Evolutionary conservation across 257 asterid genomes (phyloP).

Genomic region (Nicotiana obtusifolia): DNA sequence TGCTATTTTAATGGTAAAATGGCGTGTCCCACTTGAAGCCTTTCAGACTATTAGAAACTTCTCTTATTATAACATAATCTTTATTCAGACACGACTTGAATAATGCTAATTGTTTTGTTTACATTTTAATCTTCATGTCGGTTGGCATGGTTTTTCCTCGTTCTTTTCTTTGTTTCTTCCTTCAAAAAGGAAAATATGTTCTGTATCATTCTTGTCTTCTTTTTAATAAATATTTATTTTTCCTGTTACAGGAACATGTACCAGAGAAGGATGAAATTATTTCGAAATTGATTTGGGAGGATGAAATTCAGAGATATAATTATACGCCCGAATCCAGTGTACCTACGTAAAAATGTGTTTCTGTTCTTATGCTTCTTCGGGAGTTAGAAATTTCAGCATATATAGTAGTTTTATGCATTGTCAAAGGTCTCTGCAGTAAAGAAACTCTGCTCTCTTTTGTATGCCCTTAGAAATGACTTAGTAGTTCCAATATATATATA

Average conservation of each 20-base stretch:
- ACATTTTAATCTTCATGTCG: not conserved
- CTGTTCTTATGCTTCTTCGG: not conserved
- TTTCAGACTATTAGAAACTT: not conserved
- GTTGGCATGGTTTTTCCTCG: no score
- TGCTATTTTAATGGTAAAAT: not conserved
- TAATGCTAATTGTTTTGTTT: not conserved
- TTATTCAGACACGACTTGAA: no score
- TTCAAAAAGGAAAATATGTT: not conserved
- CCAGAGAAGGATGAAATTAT: slow-evolving; percentile 68
- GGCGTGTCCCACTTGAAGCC: not conserved
- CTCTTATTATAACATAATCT: not conserved
- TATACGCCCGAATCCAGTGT: slow-evolving; percentile 40
- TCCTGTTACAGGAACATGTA: slow-evolving; percentile 49
- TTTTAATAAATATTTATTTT: not conserved
- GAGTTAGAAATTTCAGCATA: not conserved
- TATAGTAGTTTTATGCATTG: not conserved
- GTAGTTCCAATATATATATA: no score
- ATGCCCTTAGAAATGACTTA: no score
- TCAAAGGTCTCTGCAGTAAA: no score
- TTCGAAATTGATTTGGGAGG: slow-evolving; percentile 64
- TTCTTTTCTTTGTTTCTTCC: not conserved
- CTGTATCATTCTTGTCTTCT: not conserved
- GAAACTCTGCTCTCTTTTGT: no score
- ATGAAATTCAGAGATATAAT: slow-evolving; percentile 12
- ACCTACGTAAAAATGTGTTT: slow-evolving; percentile 16